These are phyloP conservation scores for Gaertneriomyces sp. DNA, from an alignment of 192 early-diverging fungal species.

Conservation along the genomic window DNA sequence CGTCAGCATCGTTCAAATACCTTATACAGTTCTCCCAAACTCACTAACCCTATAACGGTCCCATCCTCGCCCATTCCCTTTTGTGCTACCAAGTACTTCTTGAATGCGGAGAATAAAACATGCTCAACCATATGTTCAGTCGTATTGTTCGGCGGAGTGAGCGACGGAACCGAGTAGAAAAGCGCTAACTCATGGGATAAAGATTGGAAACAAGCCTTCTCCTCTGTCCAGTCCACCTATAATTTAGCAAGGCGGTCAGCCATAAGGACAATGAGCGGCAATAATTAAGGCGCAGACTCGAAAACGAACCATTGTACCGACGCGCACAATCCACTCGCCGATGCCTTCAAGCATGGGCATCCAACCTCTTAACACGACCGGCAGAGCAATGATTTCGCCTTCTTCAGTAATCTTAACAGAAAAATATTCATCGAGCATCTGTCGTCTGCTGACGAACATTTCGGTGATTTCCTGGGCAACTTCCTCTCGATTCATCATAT, in stretches of 20 bases:
- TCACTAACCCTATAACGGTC: slow-evolving; percentile 69
- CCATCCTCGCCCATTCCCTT: slow-evolving; percentile 55
- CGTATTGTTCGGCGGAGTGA: slow-evolving; percentile 1
- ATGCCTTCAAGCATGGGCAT: slow-evolving; percentile 46
- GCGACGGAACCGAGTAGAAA: slow-evolving; percentile 56
- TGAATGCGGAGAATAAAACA: slow-evolving; percentile 78
- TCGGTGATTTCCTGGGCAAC: slow-evolving; percentile 40
- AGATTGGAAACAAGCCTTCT: slow-evolving; percentile 79
- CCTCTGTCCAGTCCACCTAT: slow-evolving; percentile 79
- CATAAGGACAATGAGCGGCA: background rate
- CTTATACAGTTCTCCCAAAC: slow-evolving; percentile 86
- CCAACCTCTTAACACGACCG: slow-evolving; percentile 79
- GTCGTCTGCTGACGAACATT: slow-evolving; percentile 48
- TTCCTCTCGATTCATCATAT: slow-evolving; percentile 51
- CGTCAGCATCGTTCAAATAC: slow-evolving; percentile 92
- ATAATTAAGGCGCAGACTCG: slow-evolving; percentile 62
- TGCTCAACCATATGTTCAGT: slow-evolving; percentile 56
- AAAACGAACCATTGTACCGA: slow-evolving; percentile 80
- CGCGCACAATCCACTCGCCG: slow-evolving; percentile 53
- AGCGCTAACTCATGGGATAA: slow-evolving; percentile 65
- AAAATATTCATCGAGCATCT: slow-evolving; percentile 92
- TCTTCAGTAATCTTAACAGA: slow-evolving; percentile 63
- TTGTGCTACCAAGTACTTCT: slow-evolving; percentile 68
- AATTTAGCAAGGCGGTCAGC: background rate
- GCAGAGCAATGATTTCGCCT: slow-evolving; percentile 66